Evolutionary conservation across 2,329 filamentous ascomycete genomes (phyloP).

Genomic region (Myriosclerotinia curreyana): DNA sequence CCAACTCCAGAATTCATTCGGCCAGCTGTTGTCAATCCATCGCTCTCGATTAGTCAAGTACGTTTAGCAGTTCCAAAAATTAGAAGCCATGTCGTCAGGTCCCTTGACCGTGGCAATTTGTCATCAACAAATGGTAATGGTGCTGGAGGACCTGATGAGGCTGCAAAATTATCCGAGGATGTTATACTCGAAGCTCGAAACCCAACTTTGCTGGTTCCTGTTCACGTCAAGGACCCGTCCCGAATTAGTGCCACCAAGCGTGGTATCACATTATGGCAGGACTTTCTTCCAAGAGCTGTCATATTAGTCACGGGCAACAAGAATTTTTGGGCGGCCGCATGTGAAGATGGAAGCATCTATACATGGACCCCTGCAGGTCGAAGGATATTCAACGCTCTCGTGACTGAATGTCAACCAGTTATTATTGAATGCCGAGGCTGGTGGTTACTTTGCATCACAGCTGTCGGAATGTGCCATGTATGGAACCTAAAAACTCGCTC

Average conservation of each 20-base stretch:
- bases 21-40: constrained; percentile 81
- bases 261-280: constrained; percentile 83
- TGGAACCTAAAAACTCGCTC: constrained; percentile 86
- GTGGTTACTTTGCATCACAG: constrained; percentile 87
- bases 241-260: constrained; percentile 79
- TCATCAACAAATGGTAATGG: constrained; percentile 37
- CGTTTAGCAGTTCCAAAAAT: constrained; percentile 86
- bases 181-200: constrained; percentile 87
- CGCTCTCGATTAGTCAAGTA: constrained; percentile 76
- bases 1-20: constrained; percentile 80
- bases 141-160: constrained; percentile 53
- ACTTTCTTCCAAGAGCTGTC: constrained; percentile 82
- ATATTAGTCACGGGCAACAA: constrained; percentile 89
- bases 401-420: constrained; percentile 89
- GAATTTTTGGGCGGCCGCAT: constrained; percentile 87
- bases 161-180: constrained; percentile 62
- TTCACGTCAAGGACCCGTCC: constrained; percentile 72
- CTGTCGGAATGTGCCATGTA: constrained; percentile 84
- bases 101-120: constrained; percentile 66
- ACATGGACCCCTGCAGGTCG: constrained; percentile 91
- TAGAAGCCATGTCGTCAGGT: constrained; percentile 75
- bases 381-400: constrained; percentile 76
- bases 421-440: constrained; percentile 87
- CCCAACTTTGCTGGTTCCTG: constrained; percentile 55
- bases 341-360: constrained; percentile 87